Evolutionary conservation across 495 filamentous ascomycete genomes (phyloP).

Genomic region (Tuber indicum): DNA sequence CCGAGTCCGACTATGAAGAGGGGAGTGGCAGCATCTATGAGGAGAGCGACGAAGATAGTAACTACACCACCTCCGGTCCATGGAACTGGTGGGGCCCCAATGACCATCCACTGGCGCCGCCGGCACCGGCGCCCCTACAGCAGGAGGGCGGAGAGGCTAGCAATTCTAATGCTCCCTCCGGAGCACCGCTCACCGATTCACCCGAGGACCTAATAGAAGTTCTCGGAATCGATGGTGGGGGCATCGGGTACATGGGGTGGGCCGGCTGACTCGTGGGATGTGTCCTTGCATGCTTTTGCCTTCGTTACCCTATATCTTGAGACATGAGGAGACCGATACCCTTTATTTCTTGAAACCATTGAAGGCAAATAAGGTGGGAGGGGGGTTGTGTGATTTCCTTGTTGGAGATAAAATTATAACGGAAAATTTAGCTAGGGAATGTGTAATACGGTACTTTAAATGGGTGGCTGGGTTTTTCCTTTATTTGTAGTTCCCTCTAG

Average conservation of each 20-base stretch:
- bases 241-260: slow-evolving; percentile 26
- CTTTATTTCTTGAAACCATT: background rate
- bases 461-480: background rate
- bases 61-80: background rate
- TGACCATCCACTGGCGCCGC: background rate
- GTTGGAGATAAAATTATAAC: background rate
- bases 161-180: background rate
- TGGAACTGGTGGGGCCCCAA: background rate
- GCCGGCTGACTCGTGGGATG: background rate
- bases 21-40: background rate
- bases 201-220: background rate
- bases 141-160: background rate
- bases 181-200: background rate
- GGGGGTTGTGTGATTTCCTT: background rate
- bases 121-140: background rate
- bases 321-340: background rate
- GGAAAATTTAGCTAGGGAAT: background rate
- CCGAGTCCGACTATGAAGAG: background rate
- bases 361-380: background rate
- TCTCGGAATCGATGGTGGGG: slow-evolving; percentile 13
- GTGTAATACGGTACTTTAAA: background rate
- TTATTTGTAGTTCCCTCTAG: background rate
- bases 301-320: background rate
- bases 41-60: background rate
- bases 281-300: background rate